Conservation (phyloP, 768 basidiomycete genomes). For the Baorangia bicolor region DNA sequence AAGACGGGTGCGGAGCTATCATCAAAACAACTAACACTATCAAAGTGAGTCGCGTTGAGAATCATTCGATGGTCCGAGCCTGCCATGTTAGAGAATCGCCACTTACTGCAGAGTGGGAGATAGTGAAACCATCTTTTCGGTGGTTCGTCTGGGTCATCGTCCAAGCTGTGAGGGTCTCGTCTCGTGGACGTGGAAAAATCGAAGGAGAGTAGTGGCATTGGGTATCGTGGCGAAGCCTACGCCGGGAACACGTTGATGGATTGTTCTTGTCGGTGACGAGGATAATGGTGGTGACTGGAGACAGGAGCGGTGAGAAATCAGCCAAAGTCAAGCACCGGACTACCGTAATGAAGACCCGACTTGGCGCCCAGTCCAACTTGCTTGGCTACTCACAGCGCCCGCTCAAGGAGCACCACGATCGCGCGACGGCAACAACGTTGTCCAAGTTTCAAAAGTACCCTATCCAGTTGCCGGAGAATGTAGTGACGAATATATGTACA, state of each 20-base stretch:
- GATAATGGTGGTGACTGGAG: no score
- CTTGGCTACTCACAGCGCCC: no score
- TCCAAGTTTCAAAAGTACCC: no score
- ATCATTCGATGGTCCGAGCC: not conserved
- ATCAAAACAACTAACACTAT: constrained; percentile 55
- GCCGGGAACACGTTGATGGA: not conserved
- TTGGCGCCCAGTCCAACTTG: no score
- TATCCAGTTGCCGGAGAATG: no score
- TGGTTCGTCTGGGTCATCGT: constrained; percentile 36
- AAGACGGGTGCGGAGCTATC: constrained; percentile 72
- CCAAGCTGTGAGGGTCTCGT: constrained; percentile 9
- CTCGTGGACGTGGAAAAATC: constrained; percentile 17
- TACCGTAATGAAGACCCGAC: no score
- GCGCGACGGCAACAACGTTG: not conserved
- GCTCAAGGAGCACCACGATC: no score
- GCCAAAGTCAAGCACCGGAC: no score
- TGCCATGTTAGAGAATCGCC: not conserved
- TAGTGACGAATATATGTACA: no score
- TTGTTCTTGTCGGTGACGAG: not conserved
- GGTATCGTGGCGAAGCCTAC: constrained; percentile 1
- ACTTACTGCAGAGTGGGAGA: constrained; percentile 55
- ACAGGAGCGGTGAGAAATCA: constrained; percentile 5
- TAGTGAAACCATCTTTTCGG: constrained; percentile 57
- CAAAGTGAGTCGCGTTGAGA: constrained; percentile 3
- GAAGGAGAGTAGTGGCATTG: constrained; percentile 33